These are phyloP conservation scores for Allium sativum DNA, from an alignment of 106 monocot species.

Conservation along the genomic window DNA sequence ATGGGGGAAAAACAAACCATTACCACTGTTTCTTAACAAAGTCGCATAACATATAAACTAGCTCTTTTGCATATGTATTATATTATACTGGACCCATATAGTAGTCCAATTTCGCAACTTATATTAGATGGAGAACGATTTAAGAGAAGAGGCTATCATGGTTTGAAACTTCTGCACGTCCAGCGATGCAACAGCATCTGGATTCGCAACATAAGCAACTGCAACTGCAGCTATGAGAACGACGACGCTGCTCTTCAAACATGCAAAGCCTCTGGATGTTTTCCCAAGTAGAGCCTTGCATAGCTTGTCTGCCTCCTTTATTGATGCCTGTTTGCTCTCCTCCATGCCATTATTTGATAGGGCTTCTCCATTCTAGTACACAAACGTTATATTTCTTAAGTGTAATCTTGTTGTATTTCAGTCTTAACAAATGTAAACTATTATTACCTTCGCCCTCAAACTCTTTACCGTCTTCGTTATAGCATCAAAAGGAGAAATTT, in stretches of 20 bases:
- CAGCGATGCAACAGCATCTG: slow-evolving; percentile 19
- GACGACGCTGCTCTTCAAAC: slow-evolving; percentile 27
- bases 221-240: slow-evolving; percentile 24
- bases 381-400: neutral
- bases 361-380: slow-evolving; percentile 53
- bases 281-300: slow-evolving; percentile 63
- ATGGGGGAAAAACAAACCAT: too few species aligned
- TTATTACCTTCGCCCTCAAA: slow-evolving; percentile 54
- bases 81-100: too few species aligned
- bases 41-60: too few species aligned
- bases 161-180: slow-evolving; percentile 39
- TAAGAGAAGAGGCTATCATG: slow-evolving; percentile 13
- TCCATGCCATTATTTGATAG: slow-evolving; percentile 18
- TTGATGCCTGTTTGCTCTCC: slow-evolving; percentile 17
- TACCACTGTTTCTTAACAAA: too few species aligned
- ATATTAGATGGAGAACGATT: slow-evolving; percentile 17
- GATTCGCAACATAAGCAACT: slow-evolving; percentile 22
- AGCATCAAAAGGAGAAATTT: slow-evolving; percentile 38
- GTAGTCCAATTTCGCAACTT: too few species aligned
- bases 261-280: slow-evolving; percentile 25
- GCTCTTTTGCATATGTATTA: too few species aligned
- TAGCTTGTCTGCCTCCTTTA: slow-evolving; percentile 76
- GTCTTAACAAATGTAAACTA: too few species aligned
- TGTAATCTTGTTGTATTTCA: too few species aligned
- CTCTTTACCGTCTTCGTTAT: slow-evolving; percentile 44